phyloP scores from a whole-genome alignment of 306 rosid species.

The Glycine latifolia region DNA sequence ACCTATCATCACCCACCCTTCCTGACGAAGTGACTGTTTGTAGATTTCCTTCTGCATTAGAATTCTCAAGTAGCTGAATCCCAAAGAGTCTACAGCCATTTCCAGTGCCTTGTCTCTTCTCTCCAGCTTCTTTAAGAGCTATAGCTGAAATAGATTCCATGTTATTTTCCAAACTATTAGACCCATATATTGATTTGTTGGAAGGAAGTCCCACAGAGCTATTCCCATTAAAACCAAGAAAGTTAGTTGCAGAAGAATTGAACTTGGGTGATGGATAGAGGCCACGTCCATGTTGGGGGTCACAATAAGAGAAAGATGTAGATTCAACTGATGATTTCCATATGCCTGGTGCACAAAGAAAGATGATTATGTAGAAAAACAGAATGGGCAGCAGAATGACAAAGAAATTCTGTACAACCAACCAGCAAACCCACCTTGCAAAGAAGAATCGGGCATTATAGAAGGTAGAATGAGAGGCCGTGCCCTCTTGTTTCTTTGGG shows the following conservation, averaged over 20 bases:
- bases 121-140: constrained; percentile 59
- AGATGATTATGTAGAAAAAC: constrained; percentile 25
- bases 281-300: constrained; percentile 64
- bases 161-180: constrained; percentile 57
- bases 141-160: constrained; percentile 59
- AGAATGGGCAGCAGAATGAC: background rate
- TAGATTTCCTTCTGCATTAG: constrained; percentile 57
- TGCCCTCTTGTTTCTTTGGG: constrained; percentile 72
- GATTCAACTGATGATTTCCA: constrained; percentile 70
- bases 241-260: constrained; percentile 57
- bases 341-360: constrained; percentile 53
- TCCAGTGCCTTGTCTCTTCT: constrained; percentile 63
- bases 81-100: constrained; percentile 80
- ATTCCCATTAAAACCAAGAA: constrained; percentile 67
- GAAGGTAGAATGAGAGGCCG: constrained; percentile 68
- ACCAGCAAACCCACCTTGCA: constrained; percentile 52
- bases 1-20: constrained; percentile 52
- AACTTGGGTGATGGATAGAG: constrained; percentile 64
- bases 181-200: constrained; percentile 62
- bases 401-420: constrained; percentile 12
- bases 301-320: constrained; percentile 56
- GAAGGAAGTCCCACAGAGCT: constrained; percentile 58
- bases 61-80: constrained; percentile 65
- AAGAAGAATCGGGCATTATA: constrained; percentile 58
- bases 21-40: constrained; percentile 54